Evolutionary conservation across 176 grass and related monocot species (phyloP).

Genomic region (Oryza coarctata): DNA sequence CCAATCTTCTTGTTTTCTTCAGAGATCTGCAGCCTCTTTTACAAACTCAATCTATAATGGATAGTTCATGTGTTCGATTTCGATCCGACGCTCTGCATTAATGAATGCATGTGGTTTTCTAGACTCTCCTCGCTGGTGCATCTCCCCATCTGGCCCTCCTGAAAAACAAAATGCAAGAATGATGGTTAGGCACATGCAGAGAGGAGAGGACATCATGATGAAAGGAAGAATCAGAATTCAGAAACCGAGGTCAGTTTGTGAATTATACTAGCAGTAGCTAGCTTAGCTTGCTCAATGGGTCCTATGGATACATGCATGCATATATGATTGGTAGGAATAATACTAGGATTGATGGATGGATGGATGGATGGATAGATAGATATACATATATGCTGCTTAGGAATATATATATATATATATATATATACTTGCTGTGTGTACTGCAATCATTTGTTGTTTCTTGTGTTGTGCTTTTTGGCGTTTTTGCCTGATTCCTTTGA

Average conservation of each 20-base stretch:
- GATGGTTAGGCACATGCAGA: slow-evolving; percentile 29
- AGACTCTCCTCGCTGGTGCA: slow-evolving; percentile 47
- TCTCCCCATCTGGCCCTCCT: slow-evolving; percentile 62
- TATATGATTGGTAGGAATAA: not conserved
- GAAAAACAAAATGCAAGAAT: slow-evolving; percentile 25
- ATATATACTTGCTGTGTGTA: not conserved
- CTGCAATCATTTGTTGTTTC: slow-evolving; percentile 26
- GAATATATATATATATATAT: too few species aligned
- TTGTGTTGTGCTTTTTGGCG: not conserved
- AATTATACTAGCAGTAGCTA: not conserved
- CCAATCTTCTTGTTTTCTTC: not conserved
- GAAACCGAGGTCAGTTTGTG: slow-evolving; percentile 36
- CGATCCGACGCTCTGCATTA: not conserved
- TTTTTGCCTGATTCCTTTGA: not conserved
- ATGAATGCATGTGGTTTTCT: not conserved
- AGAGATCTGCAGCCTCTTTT: not conserved
- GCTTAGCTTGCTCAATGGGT: not conserved
- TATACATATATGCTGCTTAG: not conserved
- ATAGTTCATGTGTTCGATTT: not conserved
- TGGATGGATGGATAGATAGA: not conserved
- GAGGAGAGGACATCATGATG: not conserved
- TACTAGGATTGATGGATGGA: not conserved
- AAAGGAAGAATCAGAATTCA: not conserved
- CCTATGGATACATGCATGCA: not conserved
- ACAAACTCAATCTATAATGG: not conserved